phyloP scores from a whole-genome alignment of 2,329 filamentous ascomycete genomes.

The Penicillium italicum region DNA sequence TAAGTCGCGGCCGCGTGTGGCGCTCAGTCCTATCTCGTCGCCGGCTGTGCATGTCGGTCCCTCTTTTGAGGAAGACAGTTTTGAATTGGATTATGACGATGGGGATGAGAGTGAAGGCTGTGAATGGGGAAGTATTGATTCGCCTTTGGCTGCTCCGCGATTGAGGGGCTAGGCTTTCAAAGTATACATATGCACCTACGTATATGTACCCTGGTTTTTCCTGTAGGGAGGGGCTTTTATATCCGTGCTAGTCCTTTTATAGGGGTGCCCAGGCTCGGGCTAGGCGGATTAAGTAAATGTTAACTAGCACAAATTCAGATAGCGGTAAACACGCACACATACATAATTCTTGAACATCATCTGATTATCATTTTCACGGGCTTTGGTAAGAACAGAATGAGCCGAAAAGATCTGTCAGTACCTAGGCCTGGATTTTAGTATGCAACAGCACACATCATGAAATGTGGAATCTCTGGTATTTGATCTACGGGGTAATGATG shows the following conservation, averaged over 20 bases:
- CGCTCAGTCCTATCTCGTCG: slow-evolving; percentile 62
- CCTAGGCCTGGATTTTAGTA: no score
- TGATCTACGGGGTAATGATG: no score
- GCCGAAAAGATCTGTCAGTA: no score
- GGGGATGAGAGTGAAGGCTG: slow-evolving; percentile 8
- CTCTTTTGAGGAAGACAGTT: slow-evolving; percentile 22
- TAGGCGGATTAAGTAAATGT: no score
- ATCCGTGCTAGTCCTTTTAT: background rate
- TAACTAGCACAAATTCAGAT: no score
- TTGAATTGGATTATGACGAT: slow-evolving; percentile 20
- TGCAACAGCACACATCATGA: no score
- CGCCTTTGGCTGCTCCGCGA: slow-evolving; percentile 20
- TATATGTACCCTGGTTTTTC: background rate
- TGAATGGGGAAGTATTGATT: slow-evolving; percentile 19
- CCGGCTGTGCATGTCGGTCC: slow-evolving; percentile 38
- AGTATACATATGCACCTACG: background rate
- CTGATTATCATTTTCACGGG: no score
- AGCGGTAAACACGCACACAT: no score
- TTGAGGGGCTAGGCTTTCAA: slow-evolving; percentile 2
- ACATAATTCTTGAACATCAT: no score
- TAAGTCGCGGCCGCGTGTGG: slow-evolving; percentile 75
- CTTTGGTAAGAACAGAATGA: no score
- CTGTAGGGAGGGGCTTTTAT: background rate
- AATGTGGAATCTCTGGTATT: no score
- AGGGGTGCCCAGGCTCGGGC: no score